phyloP scores from a whole-genome alignment of 202 grass and related monocot genomes.

The Schoenoplectus triqueter region DNA sequence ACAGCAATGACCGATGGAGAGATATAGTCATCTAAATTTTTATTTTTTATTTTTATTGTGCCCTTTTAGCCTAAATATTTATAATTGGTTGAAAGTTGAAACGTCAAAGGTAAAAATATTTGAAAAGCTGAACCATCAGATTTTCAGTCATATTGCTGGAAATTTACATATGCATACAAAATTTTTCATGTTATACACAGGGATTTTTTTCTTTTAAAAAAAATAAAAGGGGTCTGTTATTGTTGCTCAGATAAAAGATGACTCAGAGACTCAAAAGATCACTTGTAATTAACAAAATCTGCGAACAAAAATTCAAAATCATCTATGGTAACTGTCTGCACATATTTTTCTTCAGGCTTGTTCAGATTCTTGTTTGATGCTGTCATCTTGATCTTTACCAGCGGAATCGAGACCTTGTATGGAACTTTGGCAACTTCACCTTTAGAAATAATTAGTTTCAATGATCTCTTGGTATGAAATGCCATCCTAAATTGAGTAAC shows the following conservation, averaged over 20 bases:
- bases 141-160: constrained; percentile 25
- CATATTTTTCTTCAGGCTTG: constrained; percentile 71
- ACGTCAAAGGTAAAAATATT: background rate
- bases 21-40: background rate
- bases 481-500: constrained; percentile 16
- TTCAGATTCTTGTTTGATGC: constrained; percentile 59
- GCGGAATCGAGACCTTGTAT: constrained; percentile 77
- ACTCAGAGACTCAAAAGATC: constrained; percentile 63
- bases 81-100: background rate
- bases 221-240: constrained; percentile 42
- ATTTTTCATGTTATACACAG: constrained; percentile 5
- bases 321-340: constrained; percentile 70
- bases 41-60: background rate
- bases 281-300: constrained; percentile 72
- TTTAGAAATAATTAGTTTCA: constrained; percentile 47
- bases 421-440: constrained; percentile 46
- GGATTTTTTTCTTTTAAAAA: constrained; percentile 18
- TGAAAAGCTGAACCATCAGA: constrained; percentile 25
- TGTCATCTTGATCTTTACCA: constrained; percentile 49
- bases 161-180: constrained; percentile 32
- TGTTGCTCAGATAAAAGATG: constrained; percentile 44
- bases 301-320: constrained; percentile 94
- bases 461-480: constrained; percentile 70
- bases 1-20: too few relatives aligned
- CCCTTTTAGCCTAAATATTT: background rate